Conservation (phyloP, 2,329 filamentous ascomycete genomes). For the Phoma herbarum region DNA sequence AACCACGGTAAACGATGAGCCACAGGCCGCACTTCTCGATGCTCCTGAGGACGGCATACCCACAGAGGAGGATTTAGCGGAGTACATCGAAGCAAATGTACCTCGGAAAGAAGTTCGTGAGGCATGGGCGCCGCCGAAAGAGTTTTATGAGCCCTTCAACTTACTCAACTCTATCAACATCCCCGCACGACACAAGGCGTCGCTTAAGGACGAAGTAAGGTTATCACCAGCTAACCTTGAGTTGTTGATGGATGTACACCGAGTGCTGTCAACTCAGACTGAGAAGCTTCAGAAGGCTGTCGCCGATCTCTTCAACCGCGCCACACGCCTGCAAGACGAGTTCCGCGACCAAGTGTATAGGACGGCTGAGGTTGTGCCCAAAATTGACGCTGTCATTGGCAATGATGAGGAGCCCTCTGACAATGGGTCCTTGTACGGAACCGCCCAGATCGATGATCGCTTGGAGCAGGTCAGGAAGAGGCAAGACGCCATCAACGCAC, state of each 20-base stretch:
- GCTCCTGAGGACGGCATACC: conserved; percentile 51
- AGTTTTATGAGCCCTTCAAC: conserved; percentile 66
- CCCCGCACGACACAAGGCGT: conserved; percentile 67
- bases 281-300: conserved; percentile 73
- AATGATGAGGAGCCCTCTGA: conserved; percentile 58
- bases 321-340: conserved; percentile 72
- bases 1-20: conserved; percentile 58
- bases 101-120: conserved; percentile 65
- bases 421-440: conserved; percentile 55
- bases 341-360: conserved; percentile 72
- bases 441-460: conserved; percentile 67
- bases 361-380: conserved; percentile 70
- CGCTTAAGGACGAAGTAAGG: conserved; percentile 72
- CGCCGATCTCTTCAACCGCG: conserved; percentile 76
- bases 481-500: conserved; percentile 65
- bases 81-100: conserved; percentile 31
- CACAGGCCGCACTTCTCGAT: conserved; percentile 63
- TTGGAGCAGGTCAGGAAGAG: conserved; percentile 63
- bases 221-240: conserved; percentile 75
- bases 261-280: conserved; percentile 74
- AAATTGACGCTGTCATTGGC: conserved; percentile 72
- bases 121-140: conserved; percentile 69
- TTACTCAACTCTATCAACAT: conserved; percentile 67
- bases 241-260: conserved; percentile 76
- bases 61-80: conserved; percentile 39